Evolutionary conservation across 495 filamentous ascomycete genomes (phyloP).

Genomic region (Barbatosphaeria neglecta): DNA sequence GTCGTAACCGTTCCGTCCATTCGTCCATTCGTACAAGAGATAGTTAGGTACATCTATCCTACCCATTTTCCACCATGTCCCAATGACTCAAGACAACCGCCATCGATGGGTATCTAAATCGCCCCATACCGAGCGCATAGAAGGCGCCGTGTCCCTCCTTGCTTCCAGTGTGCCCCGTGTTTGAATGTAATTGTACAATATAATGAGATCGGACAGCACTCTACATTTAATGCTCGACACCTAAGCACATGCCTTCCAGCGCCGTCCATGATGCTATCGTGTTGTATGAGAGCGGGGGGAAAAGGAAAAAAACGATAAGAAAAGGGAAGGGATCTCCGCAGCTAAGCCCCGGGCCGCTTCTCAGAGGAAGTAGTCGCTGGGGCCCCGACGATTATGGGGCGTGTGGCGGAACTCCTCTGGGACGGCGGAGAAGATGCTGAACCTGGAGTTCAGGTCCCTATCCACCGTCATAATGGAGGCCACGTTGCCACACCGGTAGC

Average conservation of each 20-base stretch:
- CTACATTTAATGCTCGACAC: neutral
- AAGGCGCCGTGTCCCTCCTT: neutral
- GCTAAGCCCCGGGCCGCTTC: neutral
- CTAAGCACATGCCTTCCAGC: neutral
- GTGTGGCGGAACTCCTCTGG: slow-evolving; percentile 84
- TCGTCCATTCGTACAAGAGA: no score
- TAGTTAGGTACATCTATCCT: no score
- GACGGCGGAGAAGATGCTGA: slow-evolving; percentile 91
- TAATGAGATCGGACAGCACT: neutral
- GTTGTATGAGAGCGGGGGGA: no score
- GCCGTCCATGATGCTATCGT: neutral
- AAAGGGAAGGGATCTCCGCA: neutral
- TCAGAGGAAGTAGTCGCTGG: slow-evolving; percentile 93
- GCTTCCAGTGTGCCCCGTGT: neutral
- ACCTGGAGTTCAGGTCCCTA: slow-evolving; percentile 72
- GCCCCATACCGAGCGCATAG: neutral
- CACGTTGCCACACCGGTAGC: slow-evolving; percentile 95
- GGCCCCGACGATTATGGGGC: slow-evolving; percentile 65
- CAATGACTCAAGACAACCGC: neutral
- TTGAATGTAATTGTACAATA: neutral
- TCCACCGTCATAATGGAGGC: slow-evolving; percentile 93
- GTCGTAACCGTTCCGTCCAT: no score
- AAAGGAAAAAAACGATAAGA: neutral
- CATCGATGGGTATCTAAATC: neutral
- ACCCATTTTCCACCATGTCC: no score